Conservation (phyloP, 108 stramenopile genomes). For the Fragilaria radians region DNA sequence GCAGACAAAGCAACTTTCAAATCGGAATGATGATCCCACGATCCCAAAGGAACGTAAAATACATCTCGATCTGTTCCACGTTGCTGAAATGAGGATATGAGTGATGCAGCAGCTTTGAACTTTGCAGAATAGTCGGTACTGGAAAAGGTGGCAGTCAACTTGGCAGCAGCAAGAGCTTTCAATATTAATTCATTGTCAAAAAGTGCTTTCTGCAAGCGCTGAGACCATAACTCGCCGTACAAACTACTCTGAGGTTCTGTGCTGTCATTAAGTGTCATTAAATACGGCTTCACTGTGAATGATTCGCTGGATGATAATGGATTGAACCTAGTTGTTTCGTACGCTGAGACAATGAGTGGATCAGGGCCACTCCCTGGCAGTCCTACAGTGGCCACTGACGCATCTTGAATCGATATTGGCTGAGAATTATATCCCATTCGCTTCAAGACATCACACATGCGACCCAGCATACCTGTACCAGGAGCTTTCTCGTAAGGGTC, state of each 20-base stretch:
- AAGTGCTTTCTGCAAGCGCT: slow-evolving; percentile 22
- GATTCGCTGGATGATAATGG: no score
- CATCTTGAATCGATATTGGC: no score
- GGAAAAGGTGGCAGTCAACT: slow-evolving; percentile 17
- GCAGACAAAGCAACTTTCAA: slow-evolving; percentile 9
- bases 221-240: slow-evolving; percentile 47
- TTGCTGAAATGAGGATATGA: slow-evolving; percentile 24
- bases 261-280: slow-evolving; percentile 26
- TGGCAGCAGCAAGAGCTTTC: slow-evolving; percentile 4
- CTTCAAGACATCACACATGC: slow-evolving; percentile 36
- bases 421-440: no score
- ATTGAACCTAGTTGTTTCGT: no score
- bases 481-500: slow-evolving; percentile 21
- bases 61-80: slow-evolving; percentile 32
- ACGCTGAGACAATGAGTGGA: no score
- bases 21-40: slow-evolving; percentile 45
- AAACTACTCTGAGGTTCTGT: slow-evolving; percentile 23
- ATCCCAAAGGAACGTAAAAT: slow-evolving; percentile 44
- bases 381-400: no score
- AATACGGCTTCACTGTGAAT: no score
- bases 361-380: no score
- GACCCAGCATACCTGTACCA: slow-evolving; percentile 45
- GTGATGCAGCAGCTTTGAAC: slow-evolving; percentile 19
- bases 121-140: slow-evolving; percentile 6
- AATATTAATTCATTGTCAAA: slow-evolving; percentile 21